These are phyloP conservation scores for Hebeloma cylindrosporum DNA, from an alignment of 768 basidiomycete species.

Conservation along the genomic window DNA sequence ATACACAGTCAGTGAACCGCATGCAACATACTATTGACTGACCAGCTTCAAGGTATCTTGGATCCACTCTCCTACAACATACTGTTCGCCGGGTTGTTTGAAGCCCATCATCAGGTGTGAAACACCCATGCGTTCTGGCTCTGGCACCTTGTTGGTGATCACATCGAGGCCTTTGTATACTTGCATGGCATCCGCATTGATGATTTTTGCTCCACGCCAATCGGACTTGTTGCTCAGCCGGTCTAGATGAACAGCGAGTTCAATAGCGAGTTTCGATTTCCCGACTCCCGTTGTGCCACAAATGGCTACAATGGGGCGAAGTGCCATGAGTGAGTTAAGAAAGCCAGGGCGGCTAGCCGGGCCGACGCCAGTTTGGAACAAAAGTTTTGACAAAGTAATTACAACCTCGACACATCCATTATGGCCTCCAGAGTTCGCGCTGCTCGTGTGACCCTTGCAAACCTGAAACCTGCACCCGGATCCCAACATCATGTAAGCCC, in stretches of 20 bases:
- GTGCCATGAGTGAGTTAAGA: slow-evolving; percentile 33
- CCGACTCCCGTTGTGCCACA: slow-evolving; percentile 96
- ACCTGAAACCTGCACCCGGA: slow-evolving; percentile 66
- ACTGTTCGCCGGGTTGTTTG: slow-evolving; percentile 84
- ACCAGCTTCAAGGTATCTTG: slow-evolving; percentile 77
- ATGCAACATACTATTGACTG: slow-evolving; percentile 29
- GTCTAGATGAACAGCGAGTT: slow-evolving; percentile 69
- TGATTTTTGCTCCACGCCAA: slow-evolving; percentile 69
- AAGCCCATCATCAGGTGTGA: slow-evolving; percentile 90
- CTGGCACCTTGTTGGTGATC: slow-evolving; percentile 91
- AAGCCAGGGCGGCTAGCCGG: neutral
- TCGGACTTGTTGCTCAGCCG: slow-evolving; percentile 32
- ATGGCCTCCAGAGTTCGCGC: slow-evolving; percentile 41
- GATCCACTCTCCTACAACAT: slow-evolving; percentile 86
- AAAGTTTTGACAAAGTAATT: neutral
- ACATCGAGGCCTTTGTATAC: slow-evolving; percentile 89
- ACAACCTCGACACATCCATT: neutral
- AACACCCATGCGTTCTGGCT: slow-evolving; percentile 72
- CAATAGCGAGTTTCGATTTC: slow-evolving; percentile 89
- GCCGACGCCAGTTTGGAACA: no score
- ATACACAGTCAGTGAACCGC: slow-evolving; percentile 7
- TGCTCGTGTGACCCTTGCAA: slow-evolving; percentile 60
- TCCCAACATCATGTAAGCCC: slow-evolving; percentile 63
- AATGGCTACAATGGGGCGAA: slow-evolving; percentile 74
- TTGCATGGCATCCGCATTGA: slow-evolving; percentile 99